A percentile compares a stretch with the other conserved stretches of the same genome.
phyloP scores from a whole-genome alignment of 2,329 filamentous ascomycete species.

The Whalleya microplaca region DNA sequence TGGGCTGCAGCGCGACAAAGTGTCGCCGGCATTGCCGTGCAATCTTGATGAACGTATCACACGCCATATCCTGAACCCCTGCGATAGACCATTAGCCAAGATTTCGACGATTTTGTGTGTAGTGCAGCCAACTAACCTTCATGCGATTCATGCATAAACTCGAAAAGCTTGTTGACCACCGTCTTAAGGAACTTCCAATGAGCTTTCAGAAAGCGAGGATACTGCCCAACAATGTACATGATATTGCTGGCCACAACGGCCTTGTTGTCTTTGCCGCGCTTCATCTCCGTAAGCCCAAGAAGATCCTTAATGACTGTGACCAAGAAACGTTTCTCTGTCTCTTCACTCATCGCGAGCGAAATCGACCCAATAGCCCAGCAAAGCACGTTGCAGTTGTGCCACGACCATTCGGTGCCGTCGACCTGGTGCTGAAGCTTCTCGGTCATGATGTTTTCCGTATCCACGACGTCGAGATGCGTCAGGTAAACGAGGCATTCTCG shows the following conservation, averaged over 20 bases:
- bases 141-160: constrained; percentile 99
- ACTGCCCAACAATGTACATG: constrained; percentile 99
- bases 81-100: constrained; percentile 31
- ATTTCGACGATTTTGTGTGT: not conserved
- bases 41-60: constrained; percentile 99
- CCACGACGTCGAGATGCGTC: constrained; percentile 94
- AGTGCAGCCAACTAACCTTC: constrained; percentile 68
- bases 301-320: constrained; percentile 99
- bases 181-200: constrained; percentile 99
- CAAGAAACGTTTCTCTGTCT: constrained; percentile 97
- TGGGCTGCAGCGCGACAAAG: constrained; percentile 93
- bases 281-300: constrained; percentile 96
- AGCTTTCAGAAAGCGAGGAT: constrained; percentile 95
- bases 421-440: constrained; percentile 96
- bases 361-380: constrained; percentile 99
- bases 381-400: constrained; percentile 99
- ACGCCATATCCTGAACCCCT: constrained; percentile 99
- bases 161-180: constrained; percentile 98
- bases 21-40: constrained; percentile 97
- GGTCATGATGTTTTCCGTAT: constrained; percentile 99
- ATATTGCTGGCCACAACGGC: constrained; percentile 99
- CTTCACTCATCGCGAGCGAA: constrained; percentile 98
- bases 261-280: constrained; percentile 99
- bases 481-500: constrained; percentile 96
- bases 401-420: constrained; percentile 95